Evolutionary conservation across 1,284 basidiomycete genomes (phyloP).

Genomic region (Cryptococcus floricola): DNA sequence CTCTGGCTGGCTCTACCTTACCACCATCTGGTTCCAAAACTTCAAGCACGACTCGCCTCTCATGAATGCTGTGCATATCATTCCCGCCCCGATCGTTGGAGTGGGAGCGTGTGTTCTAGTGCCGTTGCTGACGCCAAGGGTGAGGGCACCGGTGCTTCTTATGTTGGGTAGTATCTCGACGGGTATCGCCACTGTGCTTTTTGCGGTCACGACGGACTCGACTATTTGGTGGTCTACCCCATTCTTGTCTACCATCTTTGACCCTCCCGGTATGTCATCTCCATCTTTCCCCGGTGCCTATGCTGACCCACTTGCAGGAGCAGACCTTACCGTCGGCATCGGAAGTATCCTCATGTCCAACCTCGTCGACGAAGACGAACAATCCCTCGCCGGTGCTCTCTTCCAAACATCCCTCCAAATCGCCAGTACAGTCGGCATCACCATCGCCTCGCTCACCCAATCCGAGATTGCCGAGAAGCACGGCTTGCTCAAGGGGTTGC

Average conservation of each 20-base stretch:
- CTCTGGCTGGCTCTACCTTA: constrained; percentile 17
- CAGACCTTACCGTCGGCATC: constrained; percentile 21
- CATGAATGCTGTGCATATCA: constrained; percentile 22
- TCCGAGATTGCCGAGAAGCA: constrained; percentile 11
- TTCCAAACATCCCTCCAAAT: constrained; percentile 34
- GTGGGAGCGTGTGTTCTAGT: constrained; percentile 27
- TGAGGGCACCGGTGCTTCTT: constrained; percentile 27
- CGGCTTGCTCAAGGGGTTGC: constrained; percentile 18
- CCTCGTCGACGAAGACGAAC: constrained; percentile 20
- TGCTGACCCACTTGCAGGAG: background rate
- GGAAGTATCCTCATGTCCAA: background rate
- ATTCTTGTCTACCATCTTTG: constrained; percentile 29
- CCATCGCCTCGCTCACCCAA: constrained; percentile 19
- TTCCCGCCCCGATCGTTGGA: constrained; percentile 33
- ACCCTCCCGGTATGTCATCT: constrained; percentile 22
- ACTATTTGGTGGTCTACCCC: constrained; percentile 35
- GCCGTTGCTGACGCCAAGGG: constrained; percentile 16
- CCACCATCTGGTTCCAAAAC: constrained; percentile 29
- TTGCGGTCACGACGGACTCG: constrained; percentile 23
- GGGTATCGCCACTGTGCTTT: constrained; percentile 26
- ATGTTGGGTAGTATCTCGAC: constrained; percentile 23
- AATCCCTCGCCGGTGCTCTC: constrained; percentile 32
- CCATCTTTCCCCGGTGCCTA: too few species aligned
- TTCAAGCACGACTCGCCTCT: constrained; percentile 20
- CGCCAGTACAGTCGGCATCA: constrained; percentile 28